These are phyloP conservation scores for Alternaria atra DNA, from an alignment of 2,329 filamentous ascomycete species.

Conservation along the genomic window DNA sequence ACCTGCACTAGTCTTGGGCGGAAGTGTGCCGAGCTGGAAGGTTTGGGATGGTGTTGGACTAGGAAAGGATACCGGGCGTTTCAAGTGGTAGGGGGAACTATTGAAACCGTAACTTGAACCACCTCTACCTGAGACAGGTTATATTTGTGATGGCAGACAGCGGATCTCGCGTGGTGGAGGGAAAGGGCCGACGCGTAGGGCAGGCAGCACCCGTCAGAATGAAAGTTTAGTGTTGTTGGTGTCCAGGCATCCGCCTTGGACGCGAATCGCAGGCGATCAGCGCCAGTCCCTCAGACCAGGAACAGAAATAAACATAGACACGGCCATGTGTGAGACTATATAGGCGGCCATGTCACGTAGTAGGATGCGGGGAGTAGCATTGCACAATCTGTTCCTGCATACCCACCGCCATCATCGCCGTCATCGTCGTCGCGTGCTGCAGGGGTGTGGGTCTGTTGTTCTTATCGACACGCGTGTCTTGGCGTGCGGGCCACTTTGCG, in stretches of 20 bases:
- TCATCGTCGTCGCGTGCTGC: constrained; percentile 3
- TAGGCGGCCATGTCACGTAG: neutral
- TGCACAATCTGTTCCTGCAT: neutral
- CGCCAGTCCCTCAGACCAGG: neutral
- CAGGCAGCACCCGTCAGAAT: constrained; percentile 6
- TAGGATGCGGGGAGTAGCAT: neutral
- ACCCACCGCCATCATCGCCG: neutral
- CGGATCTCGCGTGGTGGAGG: neutral
- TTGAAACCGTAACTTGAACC: constrained; percentile 17
- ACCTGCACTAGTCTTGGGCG: constrained; percentile 5
- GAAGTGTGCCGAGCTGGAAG: constrained; percentile 8
- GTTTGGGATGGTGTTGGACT: constrained; percentile 10
- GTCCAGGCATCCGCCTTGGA: constrained; percentile 15
- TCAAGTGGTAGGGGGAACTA: constrained; percentile 14
- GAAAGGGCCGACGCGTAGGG: neutral
- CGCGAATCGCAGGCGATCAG: constrained; percentile 1
- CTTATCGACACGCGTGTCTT: constrained; percentile 10
- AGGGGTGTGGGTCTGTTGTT: neutral
- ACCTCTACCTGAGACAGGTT: constrained; percentile 12
- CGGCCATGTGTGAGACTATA: neutral
- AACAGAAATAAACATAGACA: constrained; percentile 1
- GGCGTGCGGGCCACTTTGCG: constrained; percentile 11
- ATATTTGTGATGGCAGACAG: constrained; percentile 8
- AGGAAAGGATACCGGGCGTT: constrained; percentile 24
- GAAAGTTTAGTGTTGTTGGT: constrained; percentile 11